These are phyloP conservation scores for Aureobasidium sp. DNA, from an alignment of 2,329 filamentous ascomycete genomes.

Conservation along the genomic window DNA sequence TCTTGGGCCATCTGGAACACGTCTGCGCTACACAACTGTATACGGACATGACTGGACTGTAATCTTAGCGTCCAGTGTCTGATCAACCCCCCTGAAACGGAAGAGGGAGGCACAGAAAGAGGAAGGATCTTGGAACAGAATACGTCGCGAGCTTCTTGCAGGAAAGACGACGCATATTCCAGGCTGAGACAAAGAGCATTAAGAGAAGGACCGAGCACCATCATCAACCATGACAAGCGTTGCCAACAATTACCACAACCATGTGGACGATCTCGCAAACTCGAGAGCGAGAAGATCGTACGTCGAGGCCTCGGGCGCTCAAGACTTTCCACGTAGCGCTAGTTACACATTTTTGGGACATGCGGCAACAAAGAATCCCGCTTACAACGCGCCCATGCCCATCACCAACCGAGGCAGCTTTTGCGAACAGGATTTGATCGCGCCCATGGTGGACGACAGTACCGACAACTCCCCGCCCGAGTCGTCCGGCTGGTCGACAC, in stretches of 20 bases:
- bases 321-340: conserved; percentile 46
- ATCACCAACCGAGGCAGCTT: conserved; percentile 43
- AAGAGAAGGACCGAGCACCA: background rate
- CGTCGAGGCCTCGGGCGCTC: background rate
- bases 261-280: background rate
- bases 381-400: conserved; percentile 20
- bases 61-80: background rate
- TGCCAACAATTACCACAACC: background rate
- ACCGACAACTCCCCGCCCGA: conserved; percentile 31
- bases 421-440: conserved; percentile 40
- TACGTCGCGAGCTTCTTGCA: background rate
- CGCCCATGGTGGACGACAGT: conserved; percentile 25
- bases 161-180: background rate
- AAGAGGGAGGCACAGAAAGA: background rate
- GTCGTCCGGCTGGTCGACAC: conserved; percentile 40
- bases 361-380: conserved; percentile 26
- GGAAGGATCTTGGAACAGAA: background rate
- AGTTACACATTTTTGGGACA: conserved; percentile 51
- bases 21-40: background rate
- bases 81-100: background rate
- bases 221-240: conserved; percentile 10
- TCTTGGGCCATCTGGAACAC: background rate
- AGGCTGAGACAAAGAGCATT: background rate
- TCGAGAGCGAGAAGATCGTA: background rate
- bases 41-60: background rate